Base-by-base conservation (phyloP, 495 filamentous ascomycete genomes). In the Penicillium nucicola region DNA sequence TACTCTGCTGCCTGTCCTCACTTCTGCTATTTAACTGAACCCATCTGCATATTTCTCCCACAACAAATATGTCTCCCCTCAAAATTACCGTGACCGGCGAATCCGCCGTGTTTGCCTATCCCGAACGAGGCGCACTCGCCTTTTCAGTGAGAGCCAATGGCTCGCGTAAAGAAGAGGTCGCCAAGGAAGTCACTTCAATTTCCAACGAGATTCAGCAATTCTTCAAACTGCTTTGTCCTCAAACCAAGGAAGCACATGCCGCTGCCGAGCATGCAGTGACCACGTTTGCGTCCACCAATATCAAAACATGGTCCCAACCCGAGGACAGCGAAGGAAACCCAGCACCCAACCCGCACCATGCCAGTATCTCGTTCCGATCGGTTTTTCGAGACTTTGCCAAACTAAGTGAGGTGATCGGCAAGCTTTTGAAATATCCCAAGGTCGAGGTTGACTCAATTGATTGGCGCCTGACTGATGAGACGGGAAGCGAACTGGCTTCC, bases 381-480 rank as follows among this genome's bases (percentile, higher is more conserved):
- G 45, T 48, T 2, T 65, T 65, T 38, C 56, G 44, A 0, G 52
- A 60, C 15, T 55, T 65, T 10, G 3, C 17, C 12, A 48, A 49
- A n/a, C 10, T 65, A 7, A 52, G 53, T 14, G 28, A 62, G 13
- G 49, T 60, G 0, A 32, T 52, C 2, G 52, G 45, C 2, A 30
- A 43, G 22, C 37, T 65, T 9, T 10, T 55, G 2, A 20, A 15
- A 0, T 39, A 53, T 15, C 44, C 52, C 6, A 55, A 54, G n/a
- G 47, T 62, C 6, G 59, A 62, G 14, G 55, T 65, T 17, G 23
- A 50, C 4, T 50, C 54, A 0, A 57, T 65, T 4, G 43, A 57
- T 3, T 65, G 62, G 62, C 37, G 41, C 19, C 46, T 65, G 36
- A 65, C 53, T 5, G 56, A 65, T 2, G 53, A 32, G 5, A 62